These are phyloP conservation scores for Austroboletus eburneus DNA, from an alignment of 768 basidiomycete genomes.

Conservation along the genomic window DNA sequence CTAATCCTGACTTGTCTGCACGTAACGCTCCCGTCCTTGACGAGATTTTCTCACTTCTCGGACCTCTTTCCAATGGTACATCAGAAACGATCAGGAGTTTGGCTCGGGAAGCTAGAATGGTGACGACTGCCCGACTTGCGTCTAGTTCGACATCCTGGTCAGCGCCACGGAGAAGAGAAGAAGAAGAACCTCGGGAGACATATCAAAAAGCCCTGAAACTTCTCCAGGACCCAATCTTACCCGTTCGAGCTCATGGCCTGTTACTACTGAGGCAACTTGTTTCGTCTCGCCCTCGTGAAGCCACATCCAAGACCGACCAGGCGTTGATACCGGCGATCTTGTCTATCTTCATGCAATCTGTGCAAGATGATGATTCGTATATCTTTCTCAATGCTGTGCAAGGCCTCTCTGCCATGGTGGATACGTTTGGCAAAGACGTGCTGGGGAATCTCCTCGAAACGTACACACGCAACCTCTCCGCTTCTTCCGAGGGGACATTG, in stretches of 20 bases:
- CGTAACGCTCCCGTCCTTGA: constrained; percentile 59
- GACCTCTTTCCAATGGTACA: constrained; percentile 46
- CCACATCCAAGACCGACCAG: constrained; percentile 37
- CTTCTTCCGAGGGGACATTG: constrained; percentile 31
- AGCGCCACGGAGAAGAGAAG: constrained; percentile 13
- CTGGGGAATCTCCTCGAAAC: constrained; percentile 59
- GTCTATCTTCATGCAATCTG: constrained; percentile 77
- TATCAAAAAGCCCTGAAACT: constrained; percentile 88
- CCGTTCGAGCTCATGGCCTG: constrained; percentile 91
- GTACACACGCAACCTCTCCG: constrained; percentile 57
- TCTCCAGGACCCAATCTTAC: constrained; percentile 86
- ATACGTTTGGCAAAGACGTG: constrained; percentile 63
- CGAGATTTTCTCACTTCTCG: constrained; percentile 65
- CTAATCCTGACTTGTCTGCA: constrained; percentile 58
- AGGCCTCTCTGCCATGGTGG: constrained; percentile 83
- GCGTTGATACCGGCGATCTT: constrained; percentile 80
- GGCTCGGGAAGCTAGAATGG: constrained; percentile 76
- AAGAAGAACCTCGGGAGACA: constrained; percentile 45
- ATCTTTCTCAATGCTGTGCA: constrained; percentile 91
- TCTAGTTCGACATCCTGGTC: constrained; percentile 42
- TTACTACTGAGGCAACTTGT: constrained; percentile 78
- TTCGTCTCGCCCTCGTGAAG: constrained; percentile 26
- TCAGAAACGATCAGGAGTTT: constrained; percentile 51
- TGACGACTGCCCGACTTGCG: constrained; percentile 77
- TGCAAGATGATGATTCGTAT: constrained; percentile 94